Base-by-base conservation (phyloP, 2,329 filamentous ascomycete genomes). In the Eutypa lata region DNA sequence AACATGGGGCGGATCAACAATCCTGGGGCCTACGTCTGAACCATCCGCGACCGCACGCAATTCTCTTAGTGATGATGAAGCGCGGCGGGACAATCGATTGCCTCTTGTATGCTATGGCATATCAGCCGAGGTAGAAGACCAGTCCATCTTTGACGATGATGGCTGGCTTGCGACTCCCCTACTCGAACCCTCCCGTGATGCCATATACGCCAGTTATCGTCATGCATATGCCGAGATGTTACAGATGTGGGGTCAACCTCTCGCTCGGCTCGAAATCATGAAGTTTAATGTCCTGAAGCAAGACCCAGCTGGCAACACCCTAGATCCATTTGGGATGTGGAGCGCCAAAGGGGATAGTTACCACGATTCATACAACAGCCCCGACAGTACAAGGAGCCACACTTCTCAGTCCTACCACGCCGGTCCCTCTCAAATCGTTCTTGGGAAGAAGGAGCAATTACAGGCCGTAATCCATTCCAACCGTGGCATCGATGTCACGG, bases 151-250 rank as follows among this genome's bases (percentile, higher is more conserved):
- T 59, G 86, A 88, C 57, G 84, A 88, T 49, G 85, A 88, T 61
- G 84, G 84, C 13, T 87, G 83, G 76, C 76, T 87, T 62, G 77
- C 74, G 19, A 76, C 78, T 3, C 79, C 85, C 3, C 68, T 88
- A 2, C 73, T 88, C 16, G 79, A 85, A 43, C 71, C 77, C 4
- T 73, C 65, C 28, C 76, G 75, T n/a, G 67, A 71, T 5, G 65
- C 73, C 3, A 65, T 79, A 19, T 84, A 84, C 57, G 75, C 78
- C n/a, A 76, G 73, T 60, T 89, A 88, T 62, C 80, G 86, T 35
- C 80, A 82, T 54, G 77, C 80, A 1, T 89, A 89, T 60, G 84
- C 85, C n/a, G 83, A 87, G 67, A 78, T 88, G 69, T 75, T 89
- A 3, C 84, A 85, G 58, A 80, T 83, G 69, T 88, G 86, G 86